Evolutionary conservation across 176 grass and related monocot species (phyloP).

Genomic region (Musa schizocarpa): DNA sequence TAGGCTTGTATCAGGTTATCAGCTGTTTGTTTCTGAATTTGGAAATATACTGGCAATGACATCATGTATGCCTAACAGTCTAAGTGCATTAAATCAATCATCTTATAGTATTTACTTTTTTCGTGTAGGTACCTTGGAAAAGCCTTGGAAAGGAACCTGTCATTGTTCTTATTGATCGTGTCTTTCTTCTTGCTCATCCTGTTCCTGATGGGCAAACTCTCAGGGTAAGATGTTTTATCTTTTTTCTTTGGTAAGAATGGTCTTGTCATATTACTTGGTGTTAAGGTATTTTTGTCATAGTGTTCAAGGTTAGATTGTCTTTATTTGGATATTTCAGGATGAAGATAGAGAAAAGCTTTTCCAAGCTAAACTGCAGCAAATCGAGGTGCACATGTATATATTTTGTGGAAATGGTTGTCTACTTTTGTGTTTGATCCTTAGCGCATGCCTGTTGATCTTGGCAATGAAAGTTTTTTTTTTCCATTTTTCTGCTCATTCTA

Average conservation of each 20-base stretch:
- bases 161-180: constrained; percentile 80
- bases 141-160: constrained; percentile 94
- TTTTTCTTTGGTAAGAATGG: not conserved
- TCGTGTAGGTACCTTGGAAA: constrained; percentile 90
- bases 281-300: not conserved
- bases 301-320: not conserved
- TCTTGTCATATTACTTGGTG: not conserved
- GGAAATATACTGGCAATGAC: too few relatives aligned
- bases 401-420: not conserved
- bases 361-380: constrained; percentile 90
- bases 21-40: constrained; percentile 10
- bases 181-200: constrained; percentile 92
- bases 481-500: not conserved
- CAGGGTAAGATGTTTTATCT: constrained; percentile 35
- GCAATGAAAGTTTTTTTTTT: not conserved
- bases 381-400: constrained; percentile 52
- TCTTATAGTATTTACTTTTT: not conserved
- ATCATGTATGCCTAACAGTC: too few relatives aligned
- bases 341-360: constrained; percentile 98
- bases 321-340: constrained; percentile 35
- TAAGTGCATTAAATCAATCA: not conserved
- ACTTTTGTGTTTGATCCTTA: not conserved
- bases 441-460: not conserved
- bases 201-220: constrained; percentile 70
- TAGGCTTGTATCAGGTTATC: not conserved